Conservation (phyloP, 2,329 filamentous ascomycete genomes). For the Pestalotiopsis sp. region DNA sequence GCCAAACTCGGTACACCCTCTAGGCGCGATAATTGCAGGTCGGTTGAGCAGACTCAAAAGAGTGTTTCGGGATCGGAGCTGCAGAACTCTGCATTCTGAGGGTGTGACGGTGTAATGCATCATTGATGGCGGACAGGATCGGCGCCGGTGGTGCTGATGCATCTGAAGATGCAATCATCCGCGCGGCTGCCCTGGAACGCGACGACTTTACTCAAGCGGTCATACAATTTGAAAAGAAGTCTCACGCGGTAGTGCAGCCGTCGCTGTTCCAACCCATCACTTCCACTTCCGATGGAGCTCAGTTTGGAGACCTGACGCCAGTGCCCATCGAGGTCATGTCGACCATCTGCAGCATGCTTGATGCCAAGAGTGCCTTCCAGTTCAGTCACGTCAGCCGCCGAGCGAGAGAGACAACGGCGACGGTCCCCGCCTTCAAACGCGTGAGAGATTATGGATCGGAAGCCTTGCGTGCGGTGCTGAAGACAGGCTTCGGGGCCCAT, state of each 20-base stretch:
- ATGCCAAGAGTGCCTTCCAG: background rate
- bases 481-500: background rate
- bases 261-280: background rate
- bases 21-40: too few species aligned
- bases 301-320: background rate
- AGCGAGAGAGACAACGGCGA: background rate
- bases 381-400: background rate
- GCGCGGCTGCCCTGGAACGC: background rate
- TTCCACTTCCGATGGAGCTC: background rate
- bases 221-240: background rate
- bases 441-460: background rate
- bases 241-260: background rate
- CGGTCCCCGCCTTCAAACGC: background rate
- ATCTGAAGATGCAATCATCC: background rate
- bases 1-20: too few species aligned
- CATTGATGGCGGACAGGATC: background rate
- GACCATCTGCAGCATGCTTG: background rate
- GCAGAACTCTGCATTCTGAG: too few species aligned
- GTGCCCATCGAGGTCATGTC: background rate
- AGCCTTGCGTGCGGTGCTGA: background rate
- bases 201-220: background rate
- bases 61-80: too few species aligned
- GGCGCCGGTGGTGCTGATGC: background rate
- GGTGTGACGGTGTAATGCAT: too few species aligned
- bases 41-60: too few species aligned